Evolutionary conservation across 129 eudicot species (phyloP), one percentile per base, ranked within the genome.

Genomic region (Silybum marianum): DNA sequence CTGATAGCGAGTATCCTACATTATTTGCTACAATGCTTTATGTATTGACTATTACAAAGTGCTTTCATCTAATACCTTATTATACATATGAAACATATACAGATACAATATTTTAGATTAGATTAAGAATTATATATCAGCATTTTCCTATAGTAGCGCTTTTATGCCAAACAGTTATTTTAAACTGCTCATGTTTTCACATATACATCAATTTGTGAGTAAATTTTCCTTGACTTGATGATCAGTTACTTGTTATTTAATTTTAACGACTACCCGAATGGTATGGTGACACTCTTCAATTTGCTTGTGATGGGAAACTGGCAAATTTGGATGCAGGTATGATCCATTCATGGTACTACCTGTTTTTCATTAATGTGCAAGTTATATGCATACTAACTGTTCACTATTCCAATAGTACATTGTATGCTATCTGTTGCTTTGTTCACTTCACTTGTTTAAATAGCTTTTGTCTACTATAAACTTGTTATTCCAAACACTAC

Each of bases 311-410:
- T 93, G 98, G 97, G 97, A 60, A 88, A 88, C 72, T 96, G 99
- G 99, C 99, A 96, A 87, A 77, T 34, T 1, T 96, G 99, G 99
- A 90, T 91, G 98, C 88, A 93, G 98, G 98, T 94, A 94, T 69
- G 78, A 63, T 36, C 40, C 16, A 34, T 36, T 80, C 72, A 69
- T 79, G 21, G 26, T 54, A 51, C 44, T 75, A 54, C 14, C 9
- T 18, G 71, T 77, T 10, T 32, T 65, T 60, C 24, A n/a, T 60
- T 19, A 6, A 19, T 63, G 25, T 63, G 69, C 69, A 63, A 63
- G 69, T 63, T 63, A 63, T 63, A 63, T 63, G 69, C 26, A 63
- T 63, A 2, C 12, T n/a, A 51, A 51, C 21, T 54, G 65, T 51
- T 54, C 22, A 54, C 22, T 54, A 51, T 51, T 51, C 62, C 62